These are phyloP conservation scores for Trametes gibbosa DNA, from an alignment of 768 basidiomycete genomes.

Conservation along the genomic window DNA sequence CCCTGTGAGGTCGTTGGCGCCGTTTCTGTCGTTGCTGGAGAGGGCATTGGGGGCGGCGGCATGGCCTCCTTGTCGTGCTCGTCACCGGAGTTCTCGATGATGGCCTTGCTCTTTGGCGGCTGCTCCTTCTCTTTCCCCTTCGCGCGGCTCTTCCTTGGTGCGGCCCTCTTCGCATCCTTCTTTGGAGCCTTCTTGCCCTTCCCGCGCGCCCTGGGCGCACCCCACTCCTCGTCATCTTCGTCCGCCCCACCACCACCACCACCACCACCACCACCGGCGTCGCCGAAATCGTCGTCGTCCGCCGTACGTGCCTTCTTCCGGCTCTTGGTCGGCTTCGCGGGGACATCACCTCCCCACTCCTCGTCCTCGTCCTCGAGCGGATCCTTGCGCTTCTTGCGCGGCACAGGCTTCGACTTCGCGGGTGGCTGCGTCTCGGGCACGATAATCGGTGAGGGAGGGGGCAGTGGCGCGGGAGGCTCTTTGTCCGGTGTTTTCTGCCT, in stretches of 20 bases:
- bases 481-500: background rate
- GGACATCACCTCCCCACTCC: slow-evolving; percentile 14
- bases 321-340: slow-evolving; percentile 18
- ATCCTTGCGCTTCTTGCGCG: slow-evolving; percentile 17
- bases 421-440: slow-evolving; percentile 15
- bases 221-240: slow-evolving; percentile 23
- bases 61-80: background rate
- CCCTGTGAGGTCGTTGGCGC: background rate
- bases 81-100: slow-evolving; percentile 12
- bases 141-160: slow-evolving; percentile 9
- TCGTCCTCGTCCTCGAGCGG: slow-evolving; percentile 15
- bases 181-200: slow-evolving; percentile 20
- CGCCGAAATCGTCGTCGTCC: slow-evolving; percentile 25
- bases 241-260: slow-evolving; percentile 18
- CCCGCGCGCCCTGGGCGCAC: slow-evolving; percentile 18
- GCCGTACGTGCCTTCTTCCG: slow-evolving; percentile 21
- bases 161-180: slow-evolving; percentile 8
- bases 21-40: background rate
- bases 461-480: slow-evolving; percentile 3
- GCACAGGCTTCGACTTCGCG: background rate
- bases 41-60: slow-evolving; percentile 9
- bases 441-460: slow-evolving; percentile 3
- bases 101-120: slow-evolving; percentile 8
- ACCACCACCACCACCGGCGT: slow-evolving; percentile 5
- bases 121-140: slow-evolving; percentile 6